Base-by-base conservation (phyloP, 306 rosid species). In the Prunus mira region DNA sequence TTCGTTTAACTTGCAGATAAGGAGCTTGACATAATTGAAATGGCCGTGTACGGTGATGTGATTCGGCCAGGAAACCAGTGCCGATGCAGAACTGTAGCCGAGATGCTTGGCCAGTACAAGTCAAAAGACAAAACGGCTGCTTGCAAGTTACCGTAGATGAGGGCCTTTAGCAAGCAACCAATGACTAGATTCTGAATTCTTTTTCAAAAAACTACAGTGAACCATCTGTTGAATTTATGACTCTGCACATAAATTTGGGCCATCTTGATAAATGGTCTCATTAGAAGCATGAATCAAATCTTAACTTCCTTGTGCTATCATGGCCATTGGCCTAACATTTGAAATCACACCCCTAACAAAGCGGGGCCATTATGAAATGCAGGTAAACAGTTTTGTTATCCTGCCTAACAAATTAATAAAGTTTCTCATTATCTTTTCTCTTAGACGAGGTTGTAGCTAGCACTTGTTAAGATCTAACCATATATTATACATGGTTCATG, bases 31-130 rank as follows among this genome's bases (percentile, higher is more conserved):
- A 74, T 95, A 73, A 89, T 95, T 43, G 98, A 95, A 86, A 95
- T 95, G 99, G 99, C 97, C 58, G 96, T 95, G 55, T 92, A 92
- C n/a, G 99, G 99, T 2, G 97, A 95, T 67, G 99, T 92, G 72
- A 55, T 88, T 69, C 84, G 99, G 54, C 97, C 97, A 47, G 99
- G 97, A 80, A 92, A 89, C 74, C 87, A 92, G 71, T 95, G 99
- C 80, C 88, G 97, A 19, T 92, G 97, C 86, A 86, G 88, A 83
- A 92, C 97, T 12, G 83, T 90, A 60, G 97, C 96, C 15, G 97
- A 95, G 82, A 82, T 88, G 91, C 99, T 95, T 27, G 98, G 99
- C 71, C 88, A 85, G 76, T 82, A 45, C 86, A 92, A 87, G 79
- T 57, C 96, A 1, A 90, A 95, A 80, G 92, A 92, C 80, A 69